A percentile compares a stretch with the other conserved stretches of the same genome.
These are phyloP conservation scores for Ogataea kodamae DNA, from an alignment of 805 yeast genomes.

Conservation along the genomic window DNA sequence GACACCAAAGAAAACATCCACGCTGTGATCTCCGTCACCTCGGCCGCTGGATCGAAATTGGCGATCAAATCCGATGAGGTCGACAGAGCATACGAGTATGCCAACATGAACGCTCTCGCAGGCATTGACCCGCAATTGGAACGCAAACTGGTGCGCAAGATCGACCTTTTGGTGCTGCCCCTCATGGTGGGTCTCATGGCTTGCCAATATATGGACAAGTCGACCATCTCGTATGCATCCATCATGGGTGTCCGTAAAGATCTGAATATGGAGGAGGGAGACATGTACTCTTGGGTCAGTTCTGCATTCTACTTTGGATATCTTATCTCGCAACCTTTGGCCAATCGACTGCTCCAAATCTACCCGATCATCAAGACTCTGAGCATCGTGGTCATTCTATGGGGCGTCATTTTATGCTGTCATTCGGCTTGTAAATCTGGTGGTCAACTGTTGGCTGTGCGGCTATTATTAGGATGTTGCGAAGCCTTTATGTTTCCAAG, in stretches of 20 bases:
- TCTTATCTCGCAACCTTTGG: slow-evolving; percentile 44
- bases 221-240: slow-evolving; percentile 38
- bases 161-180: slow-evolving; percentile 1
- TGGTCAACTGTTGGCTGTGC: slow-evolving; percentile 41
- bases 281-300: slow-evolving; percentile 41
- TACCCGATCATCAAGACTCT: slow-evolving; percentile 52
- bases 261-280: slow-evolving; percentile 33
- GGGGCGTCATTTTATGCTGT: slow-evolving; percentile 46
- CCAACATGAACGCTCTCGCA: neutral
- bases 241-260: slow-evolving; percentile 36
- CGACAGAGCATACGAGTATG: neutral
- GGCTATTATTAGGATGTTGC: slow-evolving; percentile 51
- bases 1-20: too few species aligned
- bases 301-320: slow-evolving; percentile 45
- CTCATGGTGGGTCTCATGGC: slow-evolving; percentile 12
- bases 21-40: neutral
- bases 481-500: slow-evolving; percentile 45
- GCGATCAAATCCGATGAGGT: neutral
- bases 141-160: slow-evolving; percentile 1
- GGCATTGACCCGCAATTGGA: neutral
- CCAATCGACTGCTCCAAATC: slow-evolving; percentile 41
- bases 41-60: neutral
- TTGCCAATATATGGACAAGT: slow-evolving; percentile 40
- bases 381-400: slow-evolving; percentile 41
- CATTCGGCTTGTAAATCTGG: slow-evolving; percentile 33